Evolutionary conservation across 495 filamentous ascomycete genomes (phyloP), one percentile per base, ranked within the genome.

Genomic region (Poronia punctata): DNA sequence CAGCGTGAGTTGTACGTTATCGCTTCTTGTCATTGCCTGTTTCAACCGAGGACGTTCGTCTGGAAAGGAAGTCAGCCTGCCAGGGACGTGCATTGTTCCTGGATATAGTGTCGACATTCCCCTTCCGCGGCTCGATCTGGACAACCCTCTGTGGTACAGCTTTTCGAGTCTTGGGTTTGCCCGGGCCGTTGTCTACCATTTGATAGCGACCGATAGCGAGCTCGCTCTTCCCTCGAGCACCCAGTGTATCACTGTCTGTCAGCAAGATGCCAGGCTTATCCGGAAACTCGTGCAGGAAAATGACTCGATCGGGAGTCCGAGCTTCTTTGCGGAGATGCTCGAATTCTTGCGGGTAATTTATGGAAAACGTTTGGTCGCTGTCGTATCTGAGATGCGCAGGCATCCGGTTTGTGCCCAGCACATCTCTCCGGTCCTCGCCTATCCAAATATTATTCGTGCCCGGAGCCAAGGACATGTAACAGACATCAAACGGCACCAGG

Each of bases 401-500:
- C 27, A 77, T 39, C 11, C 62, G 50, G 24, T 43, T 40, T 5
- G 62, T 35, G 17, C 70, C 68, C 12, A 76, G 41, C 21, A 70
- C 60, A 40, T 74, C 71, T 38, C 57, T 50, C 7, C 69, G 49
- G 31, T 62, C 53, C 43, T 64, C 58, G 15, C 67, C 63, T 22
- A 74, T 29, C 57, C 63, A 70, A 4, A 72, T 7, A 19, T 47
- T 40, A 32, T 52, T 46, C 27, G 38, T 49, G 4, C 57, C 56
- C 10, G 69, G 70, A 15, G 62, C 60, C 40, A 52, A 59, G n/a
- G 61, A 57, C 10, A 61, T 35, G 46, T 73, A 70, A 45, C 55
- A 61, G 1, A 53, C 46, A 9, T 64, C 52, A 40, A 72, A 66
- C 9, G 71, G 66, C 7, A 70, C 15, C 35, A 70, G 50, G 8